Evolutionary conservation across 805 yeast species (phyloP).

Genomic region (Helenozyma rhizophorensis): DNA sequence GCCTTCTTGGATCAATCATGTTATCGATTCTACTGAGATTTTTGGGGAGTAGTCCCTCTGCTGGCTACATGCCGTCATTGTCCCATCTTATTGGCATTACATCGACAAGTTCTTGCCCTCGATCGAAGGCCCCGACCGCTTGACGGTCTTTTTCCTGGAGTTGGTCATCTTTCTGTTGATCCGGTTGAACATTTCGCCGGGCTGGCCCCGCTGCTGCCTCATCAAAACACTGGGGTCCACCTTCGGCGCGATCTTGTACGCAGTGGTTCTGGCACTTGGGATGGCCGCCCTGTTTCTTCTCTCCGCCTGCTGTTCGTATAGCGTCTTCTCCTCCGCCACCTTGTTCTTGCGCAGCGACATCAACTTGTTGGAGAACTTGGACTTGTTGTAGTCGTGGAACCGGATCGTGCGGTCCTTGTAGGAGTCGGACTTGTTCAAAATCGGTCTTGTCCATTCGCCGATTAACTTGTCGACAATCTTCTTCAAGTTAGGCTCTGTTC

Average conservation of each 20-base stretch:
- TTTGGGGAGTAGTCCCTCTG: too few relatives aligned
- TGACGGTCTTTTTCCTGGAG: conserved; percentile 43
- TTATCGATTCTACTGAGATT: too few relatives aligned
- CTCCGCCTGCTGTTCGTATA: conserved; percentile 86
- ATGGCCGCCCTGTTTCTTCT: conserved; percentile 94
- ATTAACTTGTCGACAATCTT: conserved; percentile 85
- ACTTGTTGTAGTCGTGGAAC: conserved; percentile 63
- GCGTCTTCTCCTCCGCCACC: conserved; percentile 44
- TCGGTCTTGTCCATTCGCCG: conserved; percentile 98
- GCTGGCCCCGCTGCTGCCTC: conserved; percentile 43
- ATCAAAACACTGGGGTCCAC: conserved; percentile 50
- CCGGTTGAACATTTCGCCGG: conserved; percentile 76
- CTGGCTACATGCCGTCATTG: too few relatives aligned
- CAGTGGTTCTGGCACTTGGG: conserved; percentile 85
- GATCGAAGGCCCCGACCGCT: conserved; percentile 73
- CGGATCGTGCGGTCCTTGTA: conserved; percentile 81
- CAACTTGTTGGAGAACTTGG: conserved; percentile 43
- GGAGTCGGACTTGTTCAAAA: conserved; percentile 91
- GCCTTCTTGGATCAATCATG: too few relatives aligned
- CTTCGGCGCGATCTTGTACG: conserved; percentile 86
- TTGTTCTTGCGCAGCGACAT: conserved; percentile 26
- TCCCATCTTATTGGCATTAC: too few relatives aligned
- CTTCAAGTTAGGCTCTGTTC: conserved; percentile 83
- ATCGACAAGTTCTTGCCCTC: conserved; percentile 61
- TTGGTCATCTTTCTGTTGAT: conserved; percentile 57